A percentile compares a stretch with the other conserved stretches of the same genome.
phyloP scores from a whole-genome alignment of 2,329 filamentous ascomycete species.

The Boeremia lycopersici region DNA sequence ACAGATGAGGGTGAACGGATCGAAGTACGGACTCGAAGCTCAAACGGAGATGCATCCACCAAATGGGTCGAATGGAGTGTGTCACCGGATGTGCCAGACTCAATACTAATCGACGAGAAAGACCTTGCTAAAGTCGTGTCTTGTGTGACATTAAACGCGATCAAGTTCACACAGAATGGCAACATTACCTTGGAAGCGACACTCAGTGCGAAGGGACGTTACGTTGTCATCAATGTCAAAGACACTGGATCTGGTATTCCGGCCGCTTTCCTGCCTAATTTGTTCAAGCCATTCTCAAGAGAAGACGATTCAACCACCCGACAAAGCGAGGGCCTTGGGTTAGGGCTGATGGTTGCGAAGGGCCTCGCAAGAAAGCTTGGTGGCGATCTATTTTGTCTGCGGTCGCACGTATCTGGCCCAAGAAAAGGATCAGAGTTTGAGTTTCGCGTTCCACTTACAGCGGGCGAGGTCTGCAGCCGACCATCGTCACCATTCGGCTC shows the following conservation, averaged over 20 bases:
- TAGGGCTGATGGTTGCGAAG: constrained; percentile 75
- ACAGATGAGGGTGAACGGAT: constrained; percentile 57
- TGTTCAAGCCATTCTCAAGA: constrained; percentile 73
- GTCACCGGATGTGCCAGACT: constrained; percentile 57
- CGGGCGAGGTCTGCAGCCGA: constrained; percentile 57
- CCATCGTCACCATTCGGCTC: constrained; percentile 58
- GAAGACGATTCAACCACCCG: constrained; percentile 72
- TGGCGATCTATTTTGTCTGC: constrained; percentile 68
- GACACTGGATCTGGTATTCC: constrained; percentile 74
- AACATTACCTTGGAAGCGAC: constrained; percentile 62
- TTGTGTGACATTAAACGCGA: constrained; percentile 68
- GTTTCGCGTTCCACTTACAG: constrained; percentile 66
- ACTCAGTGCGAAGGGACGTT: constrained; percentile 57
- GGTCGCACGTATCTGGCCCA: constrained; percentile 66
- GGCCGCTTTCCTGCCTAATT: constrained; percentile 66
- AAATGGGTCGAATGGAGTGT: constrained; percentile 60
- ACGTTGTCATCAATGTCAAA: constrained; percentile 65
- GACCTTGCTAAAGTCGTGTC: constrained; percentile 69
- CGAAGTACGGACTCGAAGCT: constrained; percentile 53
- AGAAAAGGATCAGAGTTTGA: constrained; percentile 71
- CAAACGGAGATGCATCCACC: constrained; percentile 51
- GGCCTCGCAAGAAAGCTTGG: constrained; percentile 71
- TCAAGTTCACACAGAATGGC: constrained; percentile 73
- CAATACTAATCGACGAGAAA: constrained; percentile 65
- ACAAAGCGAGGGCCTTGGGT: constrained; percentile 69